Evolutionary conservation across 2,329 filamentous ascomycete genomes (phyloP).

Genomic region (Aspergillus proliferans): DNA sequence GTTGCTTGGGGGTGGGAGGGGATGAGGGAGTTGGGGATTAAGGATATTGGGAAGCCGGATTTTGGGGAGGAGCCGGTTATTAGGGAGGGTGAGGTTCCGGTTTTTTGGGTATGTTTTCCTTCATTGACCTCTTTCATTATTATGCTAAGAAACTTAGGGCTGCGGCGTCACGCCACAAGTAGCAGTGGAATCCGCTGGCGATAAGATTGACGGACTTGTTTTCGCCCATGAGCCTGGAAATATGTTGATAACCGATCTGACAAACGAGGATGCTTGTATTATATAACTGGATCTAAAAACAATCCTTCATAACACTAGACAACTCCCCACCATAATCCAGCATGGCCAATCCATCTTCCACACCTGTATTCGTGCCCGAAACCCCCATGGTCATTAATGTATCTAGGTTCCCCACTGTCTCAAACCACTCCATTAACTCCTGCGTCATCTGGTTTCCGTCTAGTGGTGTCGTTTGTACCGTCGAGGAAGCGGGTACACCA

Average conservation of each 20-base stretch:
- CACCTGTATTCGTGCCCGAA: slow-evolving; percentile 7
- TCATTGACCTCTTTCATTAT: slow-evolving; percentile 14
- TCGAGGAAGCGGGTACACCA: slow-evolving; percentile 24
- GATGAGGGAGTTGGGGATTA: slow-evolving; percentile 47
- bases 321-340: slow-evolving; percentile 54
- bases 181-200: slow-evolving; percentile 51
- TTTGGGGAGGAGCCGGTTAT: slow-evolving; percentile 50
- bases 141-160: slow-evolving; percentile 49
- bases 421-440: slow-evolving; percentile 57
- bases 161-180: slow-evolving; percentile 63
- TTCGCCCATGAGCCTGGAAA: slow-evolving; percentile 59
- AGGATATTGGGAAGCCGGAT: slow-evolving; percentile 47
- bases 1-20: slow-evolving; percentile 61
- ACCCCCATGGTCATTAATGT: slow-evolving; percentile 30
- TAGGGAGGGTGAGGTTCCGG: slow-evolving; percentile 31
- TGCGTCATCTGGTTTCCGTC: slow-evolving; percentile 53
- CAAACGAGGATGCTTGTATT: slow-evolving; percentile 34
- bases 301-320: slow-evolving; percentile 52
- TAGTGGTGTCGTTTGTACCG: slow-evolving; percentile 41
- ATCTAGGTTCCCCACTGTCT: slow-evolving; percentile 53
- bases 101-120: slow-evolving; percentile 23
- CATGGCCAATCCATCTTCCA: slow-evolving; percentile 29
- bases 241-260: slow-evolving; percentile 55
- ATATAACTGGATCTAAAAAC: slow-evolving; percentile 13
- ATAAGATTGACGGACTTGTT: slow-evolving; percentile 46